phyloP scores from a whole-genome alignment of 306 rosid genomes.

The Begonia loranthoides region DNA sequence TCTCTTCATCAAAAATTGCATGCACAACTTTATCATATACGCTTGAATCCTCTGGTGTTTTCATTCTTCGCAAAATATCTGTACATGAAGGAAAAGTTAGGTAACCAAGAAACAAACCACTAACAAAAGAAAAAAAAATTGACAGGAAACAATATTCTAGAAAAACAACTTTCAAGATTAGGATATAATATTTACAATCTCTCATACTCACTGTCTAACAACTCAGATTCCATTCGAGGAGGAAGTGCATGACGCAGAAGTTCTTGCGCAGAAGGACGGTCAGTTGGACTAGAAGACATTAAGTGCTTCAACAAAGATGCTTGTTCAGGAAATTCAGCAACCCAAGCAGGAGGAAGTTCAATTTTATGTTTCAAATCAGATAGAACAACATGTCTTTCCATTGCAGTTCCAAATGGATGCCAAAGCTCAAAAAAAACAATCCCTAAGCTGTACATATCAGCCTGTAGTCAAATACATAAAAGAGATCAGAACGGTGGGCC shows the following conservation, averaged over 20 bases:
- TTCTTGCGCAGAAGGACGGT: conserved; percentile 85
- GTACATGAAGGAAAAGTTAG: conserved; percentile 13
- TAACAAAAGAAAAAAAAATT: too few relatives aligned
- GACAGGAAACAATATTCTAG: too few relatives aligned
- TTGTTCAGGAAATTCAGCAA: conserved; percentile 74
- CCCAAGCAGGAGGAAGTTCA: conserved; percentile 64
- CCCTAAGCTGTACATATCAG: conserved; percentile 97
- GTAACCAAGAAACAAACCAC: background rate
- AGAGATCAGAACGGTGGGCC: conserved; percentile 14
- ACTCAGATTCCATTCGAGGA: conserved; percentile 81
- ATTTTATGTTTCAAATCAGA: conserved; percentile 73
- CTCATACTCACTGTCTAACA: conserved; percentile 68
- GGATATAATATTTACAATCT: conserved; percentile 1
- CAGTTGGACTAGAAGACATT: conserved; percentile 84
- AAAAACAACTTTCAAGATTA: too few relatives aligned
- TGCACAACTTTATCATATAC: conserved; percentile 72
- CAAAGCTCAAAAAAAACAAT: conserved; percentile 94
- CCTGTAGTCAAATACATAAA: conserved; percentile 45
- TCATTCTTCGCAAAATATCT: conserved; percentile 81
- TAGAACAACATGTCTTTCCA: conserved; percentile 76
- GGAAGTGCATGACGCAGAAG: conserved; percentile 70
- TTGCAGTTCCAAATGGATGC: conserved; percentile 93
- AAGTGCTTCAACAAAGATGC: conserved; percentile 46
- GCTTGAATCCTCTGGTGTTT: conserved; percentile 70
- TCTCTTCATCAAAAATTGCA: conserved; percentile 78